Percentiles rank a stretch among this genome's conserved stretches.
These are phyloP conservation scores for Nasturtium officinale DNA, from an alignment of 345 rosid genomes.

Conservation along the genomic window DNA sequence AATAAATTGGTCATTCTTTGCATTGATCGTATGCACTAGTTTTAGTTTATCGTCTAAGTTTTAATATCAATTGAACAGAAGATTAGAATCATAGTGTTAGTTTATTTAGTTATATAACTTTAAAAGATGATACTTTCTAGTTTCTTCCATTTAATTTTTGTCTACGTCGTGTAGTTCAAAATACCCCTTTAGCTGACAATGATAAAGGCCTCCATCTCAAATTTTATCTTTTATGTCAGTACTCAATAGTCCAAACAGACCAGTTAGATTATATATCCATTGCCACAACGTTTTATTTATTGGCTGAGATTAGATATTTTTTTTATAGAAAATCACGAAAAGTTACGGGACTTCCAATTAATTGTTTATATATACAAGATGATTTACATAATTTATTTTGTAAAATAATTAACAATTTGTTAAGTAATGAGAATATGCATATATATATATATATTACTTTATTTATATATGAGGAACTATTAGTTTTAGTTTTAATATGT, in stretches of 20 bases:
- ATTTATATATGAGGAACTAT: no score
- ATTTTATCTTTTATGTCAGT: conserved; percentile 3
- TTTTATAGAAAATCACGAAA: neutral
- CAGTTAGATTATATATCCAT: neutral
- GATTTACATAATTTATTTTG: no score
- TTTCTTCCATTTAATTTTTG: neutral
- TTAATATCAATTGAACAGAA: no score
- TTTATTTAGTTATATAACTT: no score
- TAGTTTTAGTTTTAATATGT: no score
- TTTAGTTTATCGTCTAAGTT: no score
- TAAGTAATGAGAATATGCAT: neutral
- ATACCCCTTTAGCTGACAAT: neutral
- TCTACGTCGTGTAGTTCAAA: neutral
- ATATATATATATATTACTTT: no score
- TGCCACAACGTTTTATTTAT: neutral
- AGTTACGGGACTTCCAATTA: neutral
- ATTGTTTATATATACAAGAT: neutral
- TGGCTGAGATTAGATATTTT: neutral
- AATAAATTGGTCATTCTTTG: no score
- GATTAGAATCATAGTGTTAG: neutral
- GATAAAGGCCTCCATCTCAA: neutral
- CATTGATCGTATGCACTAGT: no score
- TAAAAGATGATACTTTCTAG: neutral
- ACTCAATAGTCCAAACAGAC: neutral
- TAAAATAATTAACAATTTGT: no score